phyloP scores from a whole-genome alignment of 1,139 yeast genomes.

The Eremothecium sinecaudum region DNA sequence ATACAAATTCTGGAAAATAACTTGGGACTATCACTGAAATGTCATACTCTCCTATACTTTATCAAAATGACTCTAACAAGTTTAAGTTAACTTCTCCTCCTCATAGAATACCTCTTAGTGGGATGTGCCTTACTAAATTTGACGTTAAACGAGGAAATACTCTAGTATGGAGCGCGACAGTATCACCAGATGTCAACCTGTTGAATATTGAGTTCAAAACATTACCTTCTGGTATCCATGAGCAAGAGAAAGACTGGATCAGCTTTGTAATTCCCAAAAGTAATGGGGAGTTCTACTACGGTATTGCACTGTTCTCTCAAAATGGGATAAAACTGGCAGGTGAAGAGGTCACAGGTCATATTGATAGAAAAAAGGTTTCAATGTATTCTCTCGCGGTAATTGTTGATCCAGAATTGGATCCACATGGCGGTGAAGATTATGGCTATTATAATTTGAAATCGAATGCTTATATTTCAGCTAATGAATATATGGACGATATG shows the following conservation, averaged over 20 bases:
- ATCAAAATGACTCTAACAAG: not conserved
- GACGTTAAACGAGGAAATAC: slow-evolving; percentile 29
- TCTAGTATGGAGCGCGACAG: slow-evolving; percentile 18
- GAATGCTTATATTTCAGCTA: slow-evolving; percentile 44
- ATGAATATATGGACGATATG: slow-evolving; percentile 47
- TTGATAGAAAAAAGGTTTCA: slow-evolving; percentile 45
- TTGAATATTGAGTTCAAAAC: slow-evolving; percentile 59
- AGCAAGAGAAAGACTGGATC: slow-evolving; percentile 43
- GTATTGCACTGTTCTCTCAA: slow-evolving; percentile 43
- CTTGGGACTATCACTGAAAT: no score
- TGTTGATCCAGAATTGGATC: slow-evolving; percentile 15
- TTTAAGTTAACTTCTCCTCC: slow-evolving; percentile 15
- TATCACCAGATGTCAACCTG: slow-evolving; percentile 15
- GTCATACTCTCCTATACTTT: slow-evolving; percentile 1
- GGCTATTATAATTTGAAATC: slow-evolving; percentile 40
- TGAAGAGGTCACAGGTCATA: slow-evolving; percentile 14
- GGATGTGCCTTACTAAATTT: slow-evolving; percentile 26
- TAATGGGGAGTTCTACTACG: slow-evolving; percentile 31
- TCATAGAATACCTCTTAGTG: slow-evolving; percentile 13
- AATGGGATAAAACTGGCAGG: slow-evolving; percentile 27
- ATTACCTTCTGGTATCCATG: slow-evolving; percentile 81
- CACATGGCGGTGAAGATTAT: slow-evolving; percentile 4
- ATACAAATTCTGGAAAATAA: no score
- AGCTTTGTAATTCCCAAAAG: slow-evolving; percentile 40
- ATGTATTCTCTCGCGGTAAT: slow-evolving; percentile 60